phyloP scores from a whole-genome alignment of 1,284 basidiomycete species.

The Malassezia vespertilionis region DNA sequence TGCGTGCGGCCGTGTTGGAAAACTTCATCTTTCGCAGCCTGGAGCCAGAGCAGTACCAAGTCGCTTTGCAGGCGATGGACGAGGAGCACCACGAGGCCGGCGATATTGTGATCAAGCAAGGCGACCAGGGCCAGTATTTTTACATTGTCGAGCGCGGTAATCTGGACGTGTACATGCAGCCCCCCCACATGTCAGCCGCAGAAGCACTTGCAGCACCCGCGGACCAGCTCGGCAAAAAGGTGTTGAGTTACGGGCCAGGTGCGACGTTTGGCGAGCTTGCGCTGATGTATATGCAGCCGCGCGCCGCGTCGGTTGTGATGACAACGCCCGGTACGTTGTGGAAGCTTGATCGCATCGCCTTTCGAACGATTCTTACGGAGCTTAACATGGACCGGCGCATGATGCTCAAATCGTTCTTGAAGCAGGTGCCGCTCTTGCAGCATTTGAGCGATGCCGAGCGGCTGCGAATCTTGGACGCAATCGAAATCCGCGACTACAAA shows the following conservation, averaged over 20 bases:
- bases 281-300: constrained; percentile 91
- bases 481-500: constrained; percentile 69
- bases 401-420: constrained; percentile 90
- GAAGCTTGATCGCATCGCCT: constrained; percentile 92
- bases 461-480: constrained; percentile 91
- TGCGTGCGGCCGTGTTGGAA: constrained; percentile 71
- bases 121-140: constrained; percentile 92
- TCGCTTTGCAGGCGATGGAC: constrained; percentile 89
- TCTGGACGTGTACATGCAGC: constrained; percentile 72
- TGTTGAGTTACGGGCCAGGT: constrained; percentile 68
- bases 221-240: constrained; percentile 28
- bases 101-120: constrained; percentile 85
- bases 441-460: constrained; percentile 75
- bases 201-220: constrained; percentile 10
- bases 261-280: constrained; percentile 91
- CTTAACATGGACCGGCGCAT: constrained; percentile 59
- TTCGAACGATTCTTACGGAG: constrained; percentile 77
- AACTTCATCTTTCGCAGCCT: constrained; percentile 94
- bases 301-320: constrained; percentile 83
- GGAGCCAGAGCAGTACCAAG: constrained; percentile 85
- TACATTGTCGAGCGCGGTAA: constrained; percentile 88
- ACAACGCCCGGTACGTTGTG: constrained; percentile 72
- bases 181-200: constrained; percentile 19
- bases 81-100: constrained; percentile 64
- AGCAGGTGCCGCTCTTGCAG: constrained; percentile 76